Percentiles rank a stretch among this genome's conserved stretches.
Evolutionary conservation across 78 protist genomes (phyloP).

Genomic region (Chrysochromulina parva): DNA sequence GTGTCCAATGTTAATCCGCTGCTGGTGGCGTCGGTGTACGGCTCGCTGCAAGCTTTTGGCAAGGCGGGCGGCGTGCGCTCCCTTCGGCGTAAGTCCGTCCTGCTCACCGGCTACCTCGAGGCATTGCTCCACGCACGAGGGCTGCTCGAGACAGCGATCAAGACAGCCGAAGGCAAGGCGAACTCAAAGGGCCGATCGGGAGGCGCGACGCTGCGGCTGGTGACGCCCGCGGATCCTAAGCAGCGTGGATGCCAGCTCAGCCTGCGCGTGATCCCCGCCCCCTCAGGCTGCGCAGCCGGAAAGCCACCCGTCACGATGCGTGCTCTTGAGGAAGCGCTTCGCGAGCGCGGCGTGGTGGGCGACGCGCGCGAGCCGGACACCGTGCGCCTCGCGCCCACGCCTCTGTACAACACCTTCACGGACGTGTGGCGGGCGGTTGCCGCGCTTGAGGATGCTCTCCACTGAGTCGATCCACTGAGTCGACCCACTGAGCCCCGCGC

Average conservation of each 20-base stretch:
- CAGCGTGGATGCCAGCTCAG: conserved; percentile 82
- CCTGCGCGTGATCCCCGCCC: conserved; percentile 18
- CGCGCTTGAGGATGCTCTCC: conserved; percentile 19
- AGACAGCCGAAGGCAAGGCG: no score
- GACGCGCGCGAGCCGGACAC: conserved; percentile 66
- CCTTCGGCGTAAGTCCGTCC: conserved; percentile 60
- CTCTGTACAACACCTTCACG: conserved; percentile 80
- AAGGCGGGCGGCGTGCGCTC: conserved; percentile 51
- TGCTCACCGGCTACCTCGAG: conserved; percentile 82
- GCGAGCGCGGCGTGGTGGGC: conserved; percentile 58
- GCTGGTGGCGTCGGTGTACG: conserved; percentile 55
- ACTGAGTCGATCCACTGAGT: no score
- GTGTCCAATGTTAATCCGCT: conserved; percentile 74
- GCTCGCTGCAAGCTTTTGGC: conserved; percentile 60
- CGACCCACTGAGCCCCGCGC: no score
- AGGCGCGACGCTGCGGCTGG: not conserved
- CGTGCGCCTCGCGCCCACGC: conserved; percentile 86
- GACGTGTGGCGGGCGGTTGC: conserved; percentile 68
- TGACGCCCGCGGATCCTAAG: conserved; percentile 19
- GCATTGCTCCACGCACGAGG: conserved; percentile 36
- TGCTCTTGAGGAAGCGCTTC: conserved; percentile 13
- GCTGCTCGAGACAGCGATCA: not conserved
- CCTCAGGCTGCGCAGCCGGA: not conserved
- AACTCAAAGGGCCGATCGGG: not conserved
- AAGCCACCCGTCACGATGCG: not conserved